Conservation (phyloP, 2,329 filamentous ascomycete species). For the Neofusicoccum cordaticola region DNA sequence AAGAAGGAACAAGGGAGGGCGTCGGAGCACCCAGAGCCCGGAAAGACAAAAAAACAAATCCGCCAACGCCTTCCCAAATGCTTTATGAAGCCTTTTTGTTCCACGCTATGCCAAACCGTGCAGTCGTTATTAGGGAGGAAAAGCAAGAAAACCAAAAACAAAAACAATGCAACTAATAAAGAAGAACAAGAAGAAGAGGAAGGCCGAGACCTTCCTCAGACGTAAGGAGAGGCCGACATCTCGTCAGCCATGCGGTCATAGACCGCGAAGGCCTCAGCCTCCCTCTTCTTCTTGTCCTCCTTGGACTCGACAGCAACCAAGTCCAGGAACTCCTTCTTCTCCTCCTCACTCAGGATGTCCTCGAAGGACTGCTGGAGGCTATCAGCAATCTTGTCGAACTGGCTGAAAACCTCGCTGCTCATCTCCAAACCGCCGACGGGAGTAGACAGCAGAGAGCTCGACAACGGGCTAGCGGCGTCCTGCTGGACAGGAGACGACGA, state of each 20-base stretch:
- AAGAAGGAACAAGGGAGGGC: not conserved
- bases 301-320: not conserved
- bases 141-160: not conserved
- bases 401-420: not conserved
- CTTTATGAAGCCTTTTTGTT: too few relatives aligned
- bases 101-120: too few relatives aligned
- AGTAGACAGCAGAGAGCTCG: not conserved
- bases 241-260: too few relatives aligned
- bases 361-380: not conserved
- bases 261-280: too few relatives aligned
- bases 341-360: not conserved
- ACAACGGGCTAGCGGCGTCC: not conserved
- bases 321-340: not conserved
- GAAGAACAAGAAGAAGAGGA: not conserved
- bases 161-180: not conserved
- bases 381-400: not conserved
- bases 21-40: not conserved
- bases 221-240: too few relatives aligned
- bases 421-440: not conserved
- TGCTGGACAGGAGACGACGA: conserved; percentile 5
- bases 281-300: too few relatives aligned
- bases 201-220: too few relatives aligned
- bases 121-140: too few relatives aligned
- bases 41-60: not conserved
- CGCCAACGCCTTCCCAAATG: not conserved